Conservation (phyloP, 495 filamentous ascomycete species). For the Penicillium steckii region DNA sequence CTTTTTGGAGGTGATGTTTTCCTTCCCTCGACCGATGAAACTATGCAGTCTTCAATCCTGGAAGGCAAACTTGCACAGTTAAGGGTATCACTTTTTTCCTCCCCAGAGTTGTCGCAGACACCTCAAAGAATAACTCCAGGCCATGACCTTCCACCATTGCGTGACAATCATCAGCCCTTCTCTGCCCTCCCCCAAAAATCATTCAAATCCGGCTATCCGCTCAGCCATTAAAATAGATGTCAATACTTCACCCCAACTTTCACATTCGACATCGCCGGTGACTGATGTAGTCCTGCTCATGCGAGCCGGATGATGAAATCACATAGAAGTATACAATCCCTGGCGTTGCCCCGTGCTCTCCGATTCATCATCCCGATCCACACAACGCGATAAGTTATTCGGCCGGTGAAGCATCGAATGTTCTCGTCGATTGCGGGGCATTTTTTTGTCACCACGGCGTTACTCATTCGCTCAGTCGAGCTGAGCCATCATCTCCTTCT, state of each 20-base stretch:
- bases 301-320: slow-evolving; percentile 6
- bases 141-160: slow-evolving; percentile 37
- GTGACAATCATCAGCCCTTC: slow-evolving; percentile 34
- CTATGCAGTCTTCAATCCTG: slow-evolving; percentile 41
- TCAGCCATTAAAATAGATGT: slow-evolving; percentile 30
- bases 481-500: slow-evolving; percentile 96
- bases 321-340: slow-evolving; percentile 13
- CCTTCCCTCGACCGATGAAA: slow-evolving; percentile 38
- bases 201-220: slow-evolving; percentile 27
- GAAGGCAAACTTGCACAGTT: slow-evolving; percentile 46
- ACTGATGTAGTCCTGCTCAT: slow-evolving; percentile 23
- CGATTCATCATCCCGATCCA: slow-evolving; percentile 34
- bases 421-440: slow-evolving; percentile 23
- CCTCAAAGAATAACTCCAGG: slow-evolving; percentile 43
- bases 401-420: slow-evolving; percentile 33
- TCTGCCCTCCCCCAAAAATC: slow-evolving; percentile 20
- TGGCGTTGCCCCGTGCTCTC: slow-evolving; percentile 14
- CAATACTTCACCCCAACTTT: slow-evolving; percentile 20
- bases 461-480: slow-evolving; percentile 70
- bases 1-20: slow-evolving; percentile 17
- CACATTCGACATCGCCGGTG: slow-evolving; percentile 19
- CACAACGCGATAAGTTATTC: slow-evolving; percentile 37
- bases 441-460: slow-evolving; percentile 42
- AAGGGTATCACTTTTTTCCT: slow-evolving; percentile 55
- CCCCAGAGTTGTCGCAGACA: slow-evolving; percentile 49